Evolutionary conservation across 441 rosid genomes (phyloP).

Genomic region (Pelargonium exstipulatum): DNA sequence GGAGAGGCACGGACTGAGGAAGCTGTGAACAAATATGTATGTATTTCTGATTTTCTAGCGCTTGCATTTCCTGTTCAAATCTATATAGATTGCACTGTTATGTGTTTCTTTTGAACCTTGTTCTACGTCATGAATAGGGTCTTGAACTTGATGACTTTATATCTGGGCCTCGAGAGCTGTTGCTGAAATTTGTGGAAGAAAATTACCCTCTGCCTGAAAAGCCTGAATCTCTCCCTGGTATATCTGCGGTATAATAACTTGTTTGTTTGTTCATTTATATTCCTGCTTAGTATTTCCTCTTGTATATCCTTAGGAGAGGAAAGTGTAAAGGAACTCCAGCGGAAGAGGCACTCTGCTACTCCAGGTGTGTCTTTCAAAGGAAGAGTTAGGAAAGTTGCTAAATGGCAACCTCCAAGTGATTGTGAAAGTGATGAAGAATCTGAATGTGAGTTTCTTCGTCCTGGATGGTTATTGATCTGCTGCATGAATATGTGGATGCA

Average conservation of each 20-base stretch:
- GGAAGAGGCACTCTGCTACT: slow-evolving; percentile 89
- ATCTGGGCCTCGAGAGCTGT: slow-evolving; percentile 97
- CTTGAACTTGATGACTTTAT: slow-evolving; percentile 97
- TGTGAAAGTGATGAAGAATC: slow-evolving; percentile 81
- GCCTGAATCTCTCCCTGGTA: slow-evolving; percentile 91
- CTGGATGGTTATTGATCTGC: slow-evolving; percentile 15
- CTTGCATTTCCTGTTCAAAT: slow-evolving; percentile 20
- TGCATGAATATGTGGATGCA: slow-evolving; percentile 15
- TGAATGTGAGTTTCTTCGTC: slow-evolving; percentile 54
- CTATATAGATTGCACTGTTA: slow-evolving; percentile 1
- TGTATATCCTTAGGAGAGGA: slow-evolving; percentile 62
- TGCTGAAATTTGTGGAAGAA: slow-evolving; percentile 97
- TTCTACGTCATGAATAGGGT: slow-evolving; percentile 45
- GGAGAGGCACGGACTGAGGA: slow-evolving; percentile 99
- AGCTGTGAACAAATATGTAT: slow-evolving; percentile 95
- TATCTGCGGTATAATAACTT: slow-evolving; percentile 18
- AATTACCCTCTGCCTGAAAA: slow-evolving; percentile 93
- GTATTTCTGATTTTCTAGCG: slow-evolving; percentile 26
- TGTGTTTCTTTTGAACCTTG: slow-evolving; percentile 16
- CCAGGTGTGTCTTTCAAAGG: slow-evolving; percentile 92
- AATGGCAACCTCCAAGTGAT: slow-evolving; percentile 82
- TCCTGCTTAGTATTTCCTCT: slow-evolving; percentile 16
- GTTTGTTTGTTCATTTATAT: slow-evolving; percentile 18
- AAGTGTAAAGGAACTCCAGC: slow-evolving; percentile 76
- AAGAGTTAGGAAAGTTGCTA: slow-evolving; percentile 93